These are phyloP conservation scores for Cryptococcus sp. DNA, from an alignment of 1,284 basidiomycete genomes.

Conservation along the genomic window DNA sequence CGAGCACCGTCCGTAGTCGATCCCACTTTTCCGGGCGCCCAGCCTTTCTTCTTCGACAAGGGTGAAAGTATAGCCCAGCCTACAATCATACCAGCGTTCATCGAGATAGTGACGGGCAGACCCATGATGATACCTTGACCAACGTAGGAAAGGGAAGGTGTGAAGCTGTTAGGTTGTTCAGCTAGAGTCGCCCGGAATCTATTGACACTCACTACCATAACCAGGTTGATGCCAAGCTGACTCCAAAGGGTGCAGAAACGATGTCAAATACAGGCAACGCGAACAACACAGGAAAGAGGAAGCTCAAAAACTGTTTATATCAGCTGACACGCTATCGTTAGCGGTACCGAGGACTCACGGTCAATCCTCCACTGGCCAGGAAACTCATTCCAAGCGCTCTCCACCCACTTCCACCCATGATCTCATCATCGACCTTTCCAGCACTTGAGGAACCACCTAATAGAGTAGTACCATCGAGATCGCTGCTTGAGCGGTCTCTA, in stretches of 20 bases:
- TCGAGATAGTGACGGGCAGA: conserved; percentile 84
- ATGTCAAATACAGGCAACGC: conserved; percentile 84
- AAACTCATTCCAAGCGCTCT: conserved; percentile 70
- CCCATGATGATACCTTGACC: conserved; percentile 84
- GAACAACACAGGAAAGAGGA: conserved; percentile 82
- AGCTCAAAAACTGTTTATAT: conserved; percentile 55
- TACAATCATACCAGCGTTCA: conserved; percentile 92
- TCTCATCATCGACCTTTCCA: conserved; percentile 27
- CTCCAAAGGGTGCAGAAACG: conserved; percentile 49
- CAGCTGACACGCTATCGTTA: too few relatives aligned
- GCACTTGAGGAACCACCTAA: neutral
- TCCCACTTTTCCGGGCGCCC: conserved; percentile 84
- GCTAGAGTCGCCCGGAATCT: neutral
- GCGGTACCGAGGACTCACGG: conserved; percentile 49
- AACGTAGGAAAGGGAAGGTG: conserved; percentile 1
- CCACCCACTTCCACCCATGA: conserved; percentile 65
- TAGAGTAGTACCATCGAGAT: too few relatives aligned
- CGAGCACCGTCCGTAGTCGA: conserved; percentile 78
- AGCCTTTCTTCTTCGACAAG: conserved; percentile 70
- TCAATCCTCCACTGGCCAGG: conserved; percentile 62
- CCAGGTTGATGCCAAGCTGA: conserved; percentile 73
- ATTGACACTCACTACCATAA: conserved; percentile 63
- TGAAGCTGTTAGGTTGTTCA: neutral
- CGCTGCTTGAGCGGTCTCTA: neutral
- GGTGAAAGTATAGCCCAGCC: conserved; percentile 92